Conservation (phyloP, 768 basidiomycete genomes). For the Mycena maculata region DNA sequence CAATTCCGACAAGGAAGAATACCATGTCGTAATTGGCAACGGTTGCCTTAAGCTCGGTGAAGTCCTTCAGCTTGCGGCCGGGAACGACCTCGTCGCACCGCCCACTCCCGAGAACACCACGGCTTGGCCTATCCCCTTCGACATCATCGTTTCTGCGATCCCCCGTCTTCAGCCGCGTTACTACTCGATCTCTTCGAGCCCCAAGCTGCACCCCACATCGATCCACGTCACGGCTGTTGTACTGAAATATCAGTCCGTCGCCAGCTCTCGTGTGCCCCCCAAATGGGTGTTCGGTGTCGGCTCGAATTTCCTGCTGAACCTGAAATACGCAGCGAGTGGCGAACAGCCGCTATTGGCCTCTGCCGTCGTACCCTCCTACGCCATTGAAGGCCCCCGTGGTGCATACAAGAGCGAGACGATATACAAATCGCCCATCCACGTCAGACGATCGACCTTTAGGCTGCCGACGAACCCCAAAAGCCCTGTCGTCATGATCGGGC, state of each 20-base stretch:
- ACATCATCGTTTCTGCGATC: slow-evolving; percentile 93
- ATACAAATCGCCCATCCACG: slow-evolving; percentile 93
- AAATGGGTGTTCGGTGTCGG: slow-evolving; percentile 91
- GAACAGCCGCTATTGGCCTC: slow-evolving; percentile 63
- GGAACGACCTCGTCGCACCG: slow-evolving; percentile 69
- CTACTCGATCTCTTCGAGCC: slow-evolving; percentile 98
- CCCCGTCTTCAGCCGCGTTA: slow-evolving; percentile 96
- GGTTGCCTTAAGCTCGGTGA: slow-evolving; percentile 94
- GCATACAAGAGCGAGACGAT: slow-evolving; percentile 77
- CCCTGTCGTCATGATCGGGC: slow-evolving; percentile 98
- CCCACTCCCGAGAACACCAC: slow-evolving; percentile 85
- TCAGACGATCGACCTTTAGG: slow-evolving; percentile 95
- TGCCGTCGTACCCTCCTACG: slow-evolving; percentile 74
- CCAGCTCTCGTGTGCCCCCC: slow-evolving; percentile 60
- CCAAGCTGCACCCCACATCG: slow-evolving; percentile 87
- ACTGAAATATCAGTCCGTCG: slow-evolving; percentile 86
- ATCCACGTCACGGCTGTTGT: slow-evolving; percentile 98
- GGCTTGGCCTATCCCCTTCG: slow-evolving; percentile 93
- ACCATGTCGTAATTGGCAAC: slow-evolving; percentile 77
- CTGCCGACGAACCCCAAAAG: slow-evolving; percentile 98
- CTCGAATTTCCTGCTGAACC: slow-evolving; percentile 94
- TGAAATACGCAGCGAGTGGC: slow-evolving; percentile 79
- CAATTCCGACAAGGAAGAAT: slow-evolving; percentile 90
- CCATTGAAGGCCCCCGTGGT: slow-evolving; percentile 91
- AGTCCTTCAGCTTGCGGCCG: slow-evolving; percentile 90